These are phyloP conservation scores for Chaetothyriales sp. DNA, from an alignment of 2,329 filamentous ascomycete genomes.

Conservation along the genomic window DNA sequence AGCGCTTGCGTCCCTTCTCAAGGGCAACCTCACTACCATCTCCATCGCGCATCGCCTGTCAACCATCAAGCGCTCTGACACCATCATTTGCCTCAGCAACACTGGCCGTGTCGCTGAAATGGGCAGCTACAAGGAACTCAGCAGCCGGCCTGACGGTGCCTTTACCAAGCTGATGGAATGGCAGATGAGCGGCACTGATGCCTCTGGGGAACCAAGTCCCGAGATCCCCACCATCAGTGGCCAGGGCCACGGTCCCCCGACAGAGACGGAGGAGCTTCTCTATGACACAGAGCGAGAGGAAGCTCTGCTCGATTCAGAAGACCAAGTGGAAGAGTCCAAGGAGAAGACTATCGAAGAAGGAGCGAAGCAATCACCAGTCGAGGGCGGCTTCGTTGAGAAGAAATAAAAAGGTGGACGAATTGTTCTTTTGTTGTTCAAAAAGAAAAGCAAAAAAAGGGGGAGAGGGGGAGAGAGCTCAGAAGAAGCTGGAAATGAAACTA, in stretches of 20 bases:
- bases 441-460: not conserved
- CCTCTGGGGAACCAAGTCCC: conserved; percentile 7
- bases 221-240: conserved; percentile 9
- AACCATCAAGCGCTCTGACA: conserved; percentile 90
- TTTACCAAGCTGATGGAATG: conserved; percentile 97
- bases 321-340: not conserved
- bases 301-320: not conserved
- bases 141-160: conserved; percentile 57
- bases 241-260: not conserved
- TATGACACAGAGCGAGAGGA: not conserved
- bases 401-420: not conserved
- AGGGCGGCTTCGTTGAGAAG: not conserved
- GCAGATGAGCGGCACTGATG: conserved; percentile 82
- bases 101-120: conserved; percentile 85
- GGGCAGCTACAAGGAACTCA: conserved; percentile 67
- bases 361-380: not conserved
- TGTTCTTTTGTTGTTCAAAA: no score
- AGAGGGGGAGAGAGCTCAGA: not conserved
- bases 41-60: conserved; percentile 91
- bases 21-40: conserved; percentile 86
- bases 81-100: conserved; percentile 76
- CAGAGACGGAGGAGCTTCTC: not conserved
- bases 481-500: not conserved
- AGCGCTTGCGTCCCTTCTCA: conserved; percentile 64
- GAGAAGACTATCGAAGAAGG: not conserved